A percentile compares a stretch with the other conserved stretches of the same genome.
Evolutionary conservation across 148 eudicot species (phyloP).

Genomic region (Camellia lanceoleosa): DNA sequence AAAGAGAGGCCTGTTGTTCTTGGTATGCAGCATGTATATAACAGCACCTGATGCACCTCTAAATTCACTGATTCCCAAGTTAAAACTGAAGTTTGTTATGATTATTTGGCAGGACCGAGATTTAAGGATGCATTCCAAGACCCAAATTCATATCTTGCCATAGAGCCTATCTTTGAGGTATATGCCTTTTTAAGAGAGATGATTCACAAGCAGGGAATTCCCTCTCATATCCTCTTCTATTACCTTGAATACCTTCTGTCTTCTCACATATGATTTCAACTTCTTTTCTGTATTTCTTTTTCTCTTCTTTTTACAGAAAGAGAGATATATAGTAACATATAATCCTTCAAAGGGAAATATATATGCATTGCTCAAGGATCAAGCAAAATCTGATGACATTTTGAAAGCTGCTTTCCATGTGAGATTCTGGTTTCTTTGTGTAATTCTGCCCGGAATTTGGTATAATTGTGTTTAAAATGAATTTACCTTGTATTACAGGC

Average conservation of each 20-base stretch:
- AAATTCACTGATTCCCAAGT: slow-evolving; percentile 3
- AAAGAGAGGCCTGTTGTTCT: slow-evolving; percentile 72
- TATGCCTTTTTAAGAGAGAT: neutral
- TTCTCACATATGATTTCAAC: slow-evolving; percentile 3
- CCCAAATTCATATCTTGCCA: slow-evolving; percentile 66
- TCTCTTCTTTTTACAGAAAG: slow-evolving; percentile 44
- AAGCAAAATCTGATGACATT: slow-evolving; percentile 91
- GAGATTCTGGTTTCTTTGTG: slow-evolving; percentile 24
- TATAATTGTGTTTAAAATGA: slow-evolving; percentile 8
- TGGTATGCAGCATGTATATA: slow-evolving; percentile 41
- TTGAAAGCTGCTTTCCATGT: slow-evolving; percentile 97
- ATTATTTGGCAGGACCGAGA: slow-evolving; percentile 61
- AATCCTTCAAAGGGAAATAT: slow-evolving; percentile 81
- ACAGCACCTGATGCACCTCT: slow-evolving; percentile 1
- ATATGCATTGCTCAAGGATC: slow-evolving; percentile 89
- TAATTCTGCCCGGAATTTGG: slow-evolving; percentile 1
- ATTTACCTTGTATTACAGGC: slow-evolving; percentile 50
- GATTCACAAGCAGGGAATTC: neutral
- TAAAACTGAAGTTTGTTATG: slow-evolving; percentile 11
- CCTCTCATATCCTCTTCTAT: neutral
- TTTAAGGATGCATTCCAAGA: slow-evolving; percentile 95
- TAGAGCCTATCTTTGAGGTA: slow-evolving; percentile 93
- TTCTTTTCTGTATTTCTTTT: neutral
- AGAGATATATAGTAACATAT: slow-evolving; percentile 76
- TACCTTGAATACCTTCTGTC: neutral